Evolutionary conservation across 495 filamentous ascomycete genomes (phyloP).

Genomic region (Saxophila tyrrhenica): DNA sequence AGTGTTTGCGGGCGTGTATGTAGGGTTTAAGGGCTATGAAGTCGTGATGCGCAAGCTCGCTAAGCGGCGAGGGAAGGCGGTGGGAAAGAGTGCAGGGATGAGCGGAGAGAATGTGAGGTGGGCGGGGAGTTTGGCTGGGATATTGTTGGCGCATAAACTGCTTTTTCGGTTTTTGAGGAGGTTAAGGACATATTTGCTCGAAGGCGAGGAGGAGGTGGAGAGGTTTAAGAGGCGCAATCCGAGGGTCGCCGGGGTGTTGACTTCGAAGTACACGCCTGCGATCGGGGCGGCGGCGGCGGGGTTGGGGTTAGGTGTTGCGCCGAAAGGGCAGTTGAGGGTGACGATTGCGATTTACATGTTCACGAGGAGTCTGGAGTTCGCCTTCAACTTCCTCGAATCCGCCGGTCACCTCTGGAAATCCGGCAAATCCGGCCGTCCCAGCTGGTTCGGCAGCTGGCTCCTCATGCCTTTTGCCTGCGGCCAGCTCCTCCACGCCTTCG

Average conservation of each 20-base stretch:
- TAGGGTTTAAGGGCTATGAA: conserved; percentile 59
- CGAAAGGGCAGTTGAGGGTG: conserved; percentile 62
- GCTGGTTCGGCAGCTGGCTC: conserved; percentile 96
- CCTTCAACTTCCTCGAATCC: conserved; percentile 72
- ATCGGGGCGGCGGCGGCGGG: conserved; percentile 81
- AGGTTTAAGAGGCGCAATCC: conserved; percentile 79
- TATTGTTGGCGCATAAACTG: conserved; percentile 77
- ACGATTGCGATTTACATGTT: conserved; percentile 68
- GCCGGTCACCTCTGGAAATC: conserved; percentile 62
- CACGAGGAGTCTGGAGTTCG: conserved; percentile 71
- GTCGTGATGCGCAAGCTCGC: conserved; percentile 32
- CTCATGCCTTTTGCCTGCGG: conserved; percentile 85
- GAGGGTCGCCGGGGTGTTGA: conserved; percentile 56
- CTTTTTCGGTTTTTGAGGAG: conserved; percentile 82
- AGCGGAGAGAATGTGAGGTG: conserved; percentile 25
- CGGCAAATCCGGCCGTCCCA: conserved; percentile 32
- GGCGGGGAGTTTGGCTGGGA: conserved; percentile 66
- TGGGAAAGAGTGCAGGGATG: not conserved
- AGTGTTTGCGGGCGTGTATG: conserved; percentile 59
- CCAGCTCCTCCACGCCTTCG: conserved; percentile 79
- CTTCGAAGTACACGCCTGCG: conserved; percentile 71
- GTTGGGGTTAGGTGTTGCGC: conserved; percentile 66
- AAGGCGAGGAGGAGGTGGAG: conserved; percentile 48
- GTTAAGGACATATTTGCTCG: conserved; percentile 62
- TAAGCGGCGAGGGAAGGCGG: conserved; percentile 28